A percentile compares a stretch with the other conserved stretches of the same genome.
Evolutionary conservation across 2,329 filamentous ascomycete species (phyloP).

Genomic region (Aureobasidium melanogenum): DNA sequence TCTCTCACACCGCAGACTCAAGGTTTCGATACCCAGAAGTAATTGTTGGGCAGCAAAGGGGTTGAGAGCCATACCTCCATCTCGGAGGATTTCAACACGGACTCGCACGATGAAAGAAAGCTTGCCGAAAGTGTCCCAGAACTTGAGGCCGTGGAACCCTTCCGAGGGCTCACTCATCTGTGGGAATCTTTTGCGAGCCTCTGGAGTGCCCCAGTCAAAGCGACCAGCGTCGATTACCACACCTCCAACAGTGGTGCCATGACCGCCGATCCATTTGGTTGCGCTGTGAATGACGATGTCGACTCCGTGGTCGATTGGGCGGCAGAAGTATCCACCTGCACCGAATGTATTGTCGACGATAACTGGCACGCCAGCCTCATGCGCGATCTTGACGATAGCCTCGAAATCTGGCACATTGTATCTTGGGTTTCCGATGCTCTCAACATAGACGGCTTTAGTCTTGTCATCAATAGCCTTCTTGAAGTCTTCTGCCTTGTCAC

Average conservation of each 20-base stretch:
- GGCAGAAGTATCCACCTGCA: conserved; percentile 78
- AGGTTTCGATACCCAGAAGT: conserved; percentile 78
- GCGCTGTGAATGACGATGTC: conserved; percentile 46
- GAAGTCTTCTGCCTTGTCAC: conserved; percentile 72
- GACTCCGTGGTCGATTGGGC: conserved; percentile 81
- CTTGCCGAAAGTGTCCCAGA: conserved; percentile 84
- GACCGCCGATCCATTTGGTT: conserved; percentile 95
- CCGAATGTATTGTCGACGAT: conserved; percentile 91
- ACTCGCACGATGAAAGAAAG: conserved; percentile 77
- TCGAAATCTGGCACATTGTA: conserved; percentile 92
- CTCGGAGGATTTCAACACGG: conserved; percentile 82
- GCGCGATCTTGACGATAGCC: conserved; percentile 73
- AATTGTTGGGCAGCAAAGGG: conserved; percentile 92
- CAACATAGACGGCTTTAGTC: conserved; percentile 86
- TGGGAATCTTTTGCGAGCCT: conserved; percentile 59
- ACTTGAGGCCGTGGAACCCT: conserved; percentile 88
- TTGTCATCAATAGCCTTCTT: conserved; percentile 78
- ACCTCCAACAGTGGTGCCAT: conserved; percentile 85
- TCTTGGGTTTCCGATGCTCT: conserved; percentile 87
- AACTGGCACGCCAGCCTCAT: conserved; percentile 52
- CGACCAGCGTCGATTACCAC: conserved; percentile 81
- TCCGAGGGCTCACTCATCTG: conserved; percentile 83
- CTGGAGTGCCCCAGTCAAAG: conserved; percentile 87
- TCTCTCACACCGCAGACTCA: conserved; percentile 76
- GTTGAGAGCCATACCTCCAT: conserved; percentile 74